Evolutionary conservation across 108 stramenopile genomes (phyloP).

Genomic region (Skeletonema menzelii): DNA sequence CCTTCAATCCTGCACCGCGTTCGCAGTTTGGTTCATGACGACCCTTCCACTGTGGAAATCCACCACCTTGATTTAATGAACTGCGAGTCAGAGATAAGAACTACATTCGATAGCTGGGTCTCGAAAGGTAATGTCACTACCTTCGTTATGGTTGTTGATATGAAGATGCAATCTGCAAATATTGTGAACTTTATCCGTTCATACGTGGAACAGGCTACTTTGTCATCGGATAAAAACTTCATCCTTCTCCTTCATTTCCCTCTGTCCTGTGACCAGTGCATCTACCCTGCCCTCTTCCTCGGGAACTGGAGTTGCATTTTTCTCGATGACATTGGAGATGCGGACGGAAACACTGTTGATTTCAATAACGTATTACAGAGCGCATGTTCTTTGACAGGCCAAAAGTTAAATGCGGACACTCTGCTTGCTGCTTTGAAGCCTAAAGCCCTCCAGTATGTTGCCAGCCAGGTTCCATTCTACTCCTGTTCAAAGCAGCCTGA

Average conservation of each 20-base stretch:
- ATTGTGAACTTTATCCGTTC: constrained; percentile 24
- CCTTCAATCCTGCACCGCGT: constrained; percentile 4
- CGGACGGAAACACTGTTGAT: neutral
- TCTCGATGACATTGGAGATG: constrained; percentile 28
- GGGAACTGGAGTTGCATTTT: constrained; percentile 19
- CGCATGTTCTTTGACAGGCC: constrained; percentile 7
- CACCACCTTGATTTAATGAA: constrained; percentile 31
- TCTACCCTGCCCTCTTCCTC: constrained; percentile 27
- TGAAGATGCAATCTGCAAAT: constrained; percentile 17
- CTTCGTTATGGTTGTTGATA: constrained; percentile 33
- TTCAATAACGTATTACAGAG: constrained; percentile 15
- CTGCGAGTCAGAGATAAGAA: constrained; percentile 11
- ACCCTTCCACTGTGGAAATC: constrained; percentile 13
- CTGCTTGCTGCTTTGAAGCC: constrained; percentile 12
- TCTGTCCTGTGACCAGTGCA: constrained; percentile 7
- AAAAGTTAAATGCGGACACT: neutral
- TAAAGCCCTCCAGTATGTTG: constrained; percentile 22
- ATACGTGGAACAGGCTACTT: constrained; percentile 11
- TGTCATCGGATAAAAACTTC: constrained; percentile 11
- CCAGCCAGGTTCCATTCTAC: constrained; percentile 23
- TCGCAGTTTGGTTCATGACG: constrained; percentile 16
- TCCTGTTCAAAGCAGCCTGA: constrained; percentile 8
- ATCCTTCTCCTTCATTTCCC: constrained; percentile 30
- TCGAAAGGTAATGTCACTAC: neutral
- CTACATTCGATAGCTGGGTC: constrained; percentile 19